A percentile compares a stretch with the other conserved stretches of the same genome.
Conservation (phyloP, 441 rosid species). For the Lepidium campestre region DNA sequence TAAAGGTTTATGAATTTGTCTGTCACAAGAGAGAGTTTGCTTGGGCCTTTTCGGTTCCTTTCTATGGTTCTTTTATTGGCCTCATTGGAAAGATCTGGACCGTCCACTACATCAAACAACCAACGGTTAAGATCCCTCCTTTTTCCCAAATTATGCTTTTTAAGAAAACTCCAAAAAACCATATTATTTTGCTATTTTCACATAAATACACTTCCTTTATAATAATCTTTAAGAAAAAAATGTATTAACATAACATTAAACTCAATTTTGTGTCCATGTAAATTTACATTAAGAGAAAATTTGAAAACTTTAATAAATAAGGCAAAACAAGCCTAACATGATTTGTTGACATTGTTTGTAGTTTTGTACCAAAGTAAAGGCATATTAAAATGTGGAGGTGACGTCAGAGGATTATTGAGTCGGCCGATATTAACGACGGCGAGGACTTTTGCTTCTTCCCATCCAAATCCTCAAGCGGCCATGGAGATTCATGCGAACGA, state of each 20-base stretch:
- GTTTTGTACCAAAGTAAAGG: no score
- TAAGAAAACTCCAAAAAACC: background rate
- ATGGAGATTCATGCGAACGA: constrained; percentile 17
- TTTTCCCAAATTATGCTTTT: background rate
- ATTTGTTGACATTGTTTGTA: no score
- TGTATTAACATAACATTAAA: no score
- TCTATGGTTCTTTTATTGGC: background rate
- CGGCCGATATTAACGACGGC: constrained; percentile 20
- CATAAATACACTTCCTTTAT: no score
- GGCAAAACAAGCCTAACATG: no score
- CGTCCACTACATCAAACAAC: background rate
- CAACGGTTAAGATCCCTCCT: constrained; percentile 4
- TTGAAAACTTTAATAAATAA: no score
- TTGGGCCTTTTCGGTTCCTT: background rate
- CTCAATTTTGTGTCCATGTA: no score
- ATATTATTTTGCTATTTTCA: background rate
- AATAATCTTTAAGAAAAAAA: no score
- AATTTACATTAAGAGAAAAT: no score
- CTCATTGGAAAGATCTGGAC: constrained; percentile 5
- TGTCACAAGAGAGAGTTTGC: background rate
- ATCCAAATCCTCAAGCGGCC: background rate
- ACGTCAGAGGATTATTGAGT: constrained; percentile 10
- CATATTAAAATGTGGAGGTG: background rate
- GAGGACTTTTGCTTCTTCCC: constrained; percentile 10
- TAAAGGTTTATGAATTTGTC: background rate